Evolutionary conservation across 139 green algal genomes (phyloP), one percentile per base, ranked within the genome.

Genomic region (Chlamydomonas sp.): DNA sequence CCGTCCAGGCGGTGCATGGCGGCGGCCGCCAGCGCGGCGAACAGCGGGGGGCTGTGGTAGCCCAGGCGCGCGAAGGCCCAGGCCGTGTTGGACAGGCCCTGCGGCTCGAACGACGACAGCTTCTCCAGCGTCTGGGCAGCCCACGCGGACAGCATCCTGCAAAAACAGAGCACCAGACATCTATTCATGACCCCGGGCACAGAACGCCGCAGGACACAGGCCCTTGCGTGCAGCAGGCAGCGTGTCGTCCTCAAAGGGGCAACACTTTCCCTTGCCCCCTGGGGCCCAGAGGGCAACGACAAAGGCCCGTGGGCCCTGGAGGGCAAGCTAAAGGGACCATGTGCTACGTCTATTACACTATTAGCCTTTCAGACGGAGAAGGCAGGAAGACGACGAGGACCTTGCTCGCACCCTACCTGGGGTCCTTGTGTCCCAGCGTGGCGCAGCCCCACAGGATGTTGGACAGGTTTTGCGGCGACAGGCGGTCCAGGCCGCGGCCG

Each of bases 401-500:
- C 31, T 49, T 49, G 66, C 66, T 18, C 10, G 66, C 66, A 71
- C 49, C 81, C 6, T 59, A 87, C 82, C 82, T 81, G 49, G 83
- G 83, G 73, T 88, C 85, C 3, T 77, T 66, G 61, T 78, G 66
- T 20, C 80, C 80, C 73, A 90, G 80, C 14, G 80, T 79, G 17
- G 91, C 90, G 83, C 91, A 90, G n/a, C 91, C 89, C 91, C 90
- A 94, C 63, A 95, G 82, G 74, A 80, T 83, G 89, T 93, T 93
- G 74, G 88, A 85, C 15, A 94, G 78, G 85, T 94, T 92, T 83
- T 95, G 93, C 1, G 91, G 88, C 77, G n/a, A 72, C n/a, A 90
- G 68, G 16, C 80, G 75, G 57, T 87, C 81, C 81, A 88, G 74
- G 18, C 82, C 82, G 49, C 87, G 87, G 63, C 72, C 18, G 31